A percentile compares a stretch with the other conserved stretches of the same genome.
Conservation (phyloP, 78 protist genomes). For the Dictyostelium citrinum region DNA sequence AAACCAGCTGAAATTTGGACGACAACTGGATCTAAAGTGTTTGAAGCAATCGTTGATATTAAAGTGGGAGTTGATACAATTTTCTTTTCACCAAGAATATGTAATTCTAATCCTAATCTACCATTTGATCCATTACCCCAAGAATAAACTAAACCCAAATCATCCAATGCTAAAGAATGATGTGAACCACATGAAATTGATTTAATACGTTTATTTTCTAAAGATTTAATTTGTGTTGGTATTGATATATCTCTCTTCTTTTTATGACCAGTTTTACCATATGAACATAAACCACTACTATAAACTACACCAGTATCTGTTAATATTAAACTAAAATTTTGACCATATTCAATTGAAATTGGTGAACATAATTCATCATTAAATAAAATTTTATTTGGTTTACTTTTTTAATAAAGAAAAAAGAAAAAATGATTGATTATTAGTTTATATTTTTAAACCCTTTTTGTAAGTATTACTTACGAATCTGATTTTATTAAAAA, state of each 20-base stretch:
- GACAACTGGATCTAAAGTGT: background rate
- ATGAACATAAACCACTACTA: background rate
- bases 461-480: background rate
- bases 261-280: conserved; percentile 32
- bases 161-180: conserved; percentile 45
- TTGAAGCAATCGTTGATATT: background rate
- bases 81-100: background rate
- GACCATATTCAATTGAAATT: conserved; percentile 20
- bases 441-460: too few relatives aligned
- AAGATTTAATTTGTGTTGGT: conserved; percentile 2
- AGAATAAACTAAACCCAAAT: background rate
- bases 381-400: background rate
- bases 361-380: conserved; percentile 6
- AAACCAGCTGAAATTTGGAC: conserved; percentile 19
- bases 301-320: conserved; percentile 59
- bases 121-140: conserved; percentile 44
- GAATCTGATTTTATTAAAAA: background rate
- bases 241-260: conserved; percentile 9
- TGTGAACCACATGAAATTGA: conserved; percentile 48
- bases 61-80: conserved; percentile 1
- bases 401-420: too few relatives aligned
- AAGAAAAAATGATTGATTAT: too few relatives aligned
- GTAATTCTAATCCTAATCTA: conserved; percentile 14
- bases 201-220: conserved; percentile 18
- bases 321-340: conserved; percentile 18